Evolutionary conservation across 2,329 filamentous ascomycete species (phyloP).

Genomic region (Botryotinia narcissicola): DNA sequence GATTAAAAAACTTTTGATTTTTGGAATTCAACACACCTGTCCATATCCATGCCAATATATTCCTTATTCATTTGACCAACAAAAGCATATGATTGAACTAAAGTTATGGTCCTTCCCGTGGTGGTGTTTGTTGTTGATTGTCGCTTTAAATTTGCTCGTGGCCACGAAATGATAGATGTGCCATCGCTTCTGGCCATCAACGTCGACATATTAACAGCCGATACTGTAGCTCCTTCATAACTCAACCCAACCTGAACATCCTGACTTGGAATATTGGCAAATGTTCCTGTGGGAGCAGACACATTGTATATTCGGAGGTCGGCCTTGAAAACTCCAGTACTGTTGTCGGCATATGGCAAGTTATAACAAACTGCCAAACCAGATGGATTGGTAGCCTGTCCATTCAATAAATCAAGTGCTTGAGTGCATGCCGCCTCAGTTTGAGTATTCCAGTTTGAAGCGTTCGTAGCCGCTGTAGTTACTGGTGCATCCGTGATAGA

Average conservation of each 20-base stretch:
- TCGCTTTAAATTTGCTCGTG: slow-evolving; percentile 27
- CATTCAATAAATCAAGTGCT: slow-evolving; percentile 53
- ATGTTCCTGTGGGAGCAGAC: slow-evolving; percentile 53
- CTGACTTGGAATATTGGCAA: slow-evolving; percentile 50
- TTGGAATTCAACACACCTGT: slow-evolving; percentile 51
- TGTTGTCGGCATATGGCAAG: slow-evolving; percentile 65
- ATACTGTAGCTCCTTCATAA: slow-evolving; percentile 55
- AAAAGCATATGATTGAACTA: slow-evolving; percentile 65
- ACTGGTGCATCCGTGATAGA: slow-evolving; percentile 4
- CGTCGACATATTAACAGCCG: slow-evolving; percentile 41
- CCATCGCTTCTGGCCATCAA: slow-evolving; percentile 26
- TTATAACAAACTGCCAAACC: slow-evolving; percentile 84
- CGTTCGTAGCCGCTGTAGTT: slow-evolving; percentile 23
- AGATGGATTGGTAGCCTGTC: slow-evolving; percentile 65
- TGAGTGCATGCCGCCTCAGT: slow-evolving; percentile 59
- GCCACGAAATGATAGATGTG: slow-evolving; percentile 34
- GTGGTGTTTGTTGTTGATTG: slow-evolving; percentile 19
- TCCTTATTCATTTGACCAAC: slow-evolving; percentile 64
- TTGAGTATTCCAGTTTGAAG: slow-evolving; percentile 54
- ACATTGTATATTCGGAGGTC: slow-evolving; percentile 74
- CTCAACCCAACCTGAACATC: slow-evolving; percentile 55
- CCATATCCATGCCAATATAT: slow-evolving; percentile 54
- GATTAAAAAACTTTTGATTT: slow-evolving; percentile 42
- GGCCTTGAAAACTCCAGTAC: slow-evolving; percentile 69
- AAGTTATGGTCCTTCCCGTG: slow-evolving; percentile 35